Conservation (phyloP, 73 alveolate genomes). For the Blepharisma stoltei region DNA sequence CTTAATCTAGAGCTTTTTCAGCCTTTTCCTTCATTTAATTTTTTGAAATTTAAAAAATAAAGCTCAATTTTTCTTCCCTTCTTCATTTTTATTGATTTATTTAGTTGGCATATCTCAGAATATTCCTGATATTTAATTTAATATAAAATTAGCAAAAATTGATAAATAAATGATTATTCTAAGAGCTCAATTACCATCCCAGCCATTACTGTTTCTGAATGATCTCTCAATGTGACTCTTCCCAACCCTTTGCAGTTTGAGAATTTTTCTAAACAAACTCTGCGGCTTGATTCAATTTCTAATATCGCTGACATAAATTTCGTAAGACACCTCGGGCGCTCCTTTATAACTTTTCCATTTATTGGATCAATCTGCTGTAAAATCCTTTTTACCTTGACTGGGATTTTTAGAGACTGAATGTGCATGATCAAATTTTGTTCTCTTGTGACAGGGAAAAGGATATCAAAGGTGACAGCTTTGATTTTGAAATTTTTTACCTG, state of each 20-base stretch:
- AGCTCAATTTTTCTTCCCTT: too few relatives aligned
- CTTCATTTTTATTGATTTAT: too few relatives aligned
- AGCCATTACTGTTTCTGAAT: slow-evolving; percentile 73
- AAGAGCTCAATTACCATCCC: slow-evolving; percentile 72
- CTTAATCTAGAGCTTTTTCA: too few relatives aligned
- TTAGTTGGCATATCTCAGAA: too few relatives aligned
- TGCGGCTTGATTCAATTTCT: slow-evolving; percentile 51
- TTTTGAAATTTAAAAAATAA: too few relatives aligned
- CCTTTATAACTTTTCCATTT: slow-evolving; percentile 60
- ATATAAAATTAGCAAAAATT: not conserved
- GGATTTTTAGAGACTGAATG: slow-evolving; percentile 59
- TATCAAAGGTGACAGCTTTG: slow-evolving; percentile 66
- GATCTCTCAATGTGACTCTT: slow-evolving; percentile 72
- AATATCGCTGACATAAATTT: slow-evolving; percentile 64
- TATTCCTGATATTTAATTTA: too few relatives aligned
- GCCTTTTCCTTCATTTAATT: too few relatives aligned
- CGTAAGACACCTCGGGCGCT: slow-evolving; percentile 72
- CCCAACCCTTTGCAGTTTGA: slow-evolving; percentile 63
- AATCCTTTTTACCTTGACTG: slow-evolving; percentile 56
- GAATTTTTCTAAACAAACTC: slow-evolving; percentile 66
- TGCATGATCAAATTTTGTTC: slow-evolving; percentile 71
- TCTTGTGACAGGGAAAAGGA: slow-evolving; percentile 66
- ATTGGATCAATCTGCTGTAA: slow-evolving; percentile 62
- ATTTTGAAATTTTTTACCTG: slow-evolving; percentile 55
- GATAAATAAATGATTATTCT: slow-evolving; percentile 15